phyloP scores from a whole-genome alignment of 139 green algal genomes.

The Desmodesmus armatus region DNA sequence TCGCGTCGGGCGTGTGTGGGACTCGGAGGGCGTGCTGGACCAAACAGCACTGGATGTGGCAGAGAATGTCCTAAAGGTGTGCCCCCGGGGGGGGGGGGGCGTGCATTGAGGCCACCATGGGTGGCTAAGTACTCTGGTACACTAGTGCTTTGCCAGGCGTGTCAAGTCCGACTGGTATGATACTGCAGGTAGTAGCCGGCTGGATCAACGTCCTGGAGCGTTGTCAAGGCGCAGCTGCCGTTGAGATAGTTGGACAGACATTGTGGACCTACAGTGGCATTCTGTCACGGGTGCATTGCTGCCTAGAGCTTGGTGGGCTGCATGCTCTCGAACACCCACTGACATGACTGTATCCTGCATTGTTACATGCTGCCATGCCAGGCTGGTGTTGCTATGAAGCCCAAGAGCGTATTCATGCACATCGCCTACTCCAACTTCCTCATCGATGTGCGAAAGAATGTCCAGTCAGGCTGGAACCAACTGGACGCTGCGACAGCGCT shows the following conservation, averaged over 20 bases:
- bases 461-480: conserved; percentile 46
- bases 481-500: conserved; percentile 58
- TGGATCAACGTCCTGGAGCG: too few relatives aligned
- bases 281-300: too few relatives aligned
- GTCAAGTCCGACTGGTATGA: too few relatives aligned
- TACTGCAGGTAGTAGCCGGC: too few relatives aligned
- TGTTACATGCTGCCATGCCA: background rate
- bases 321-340: background rate
- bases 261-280: too few relatives aligned
- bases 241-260: too few relatives aligned
- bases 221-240: too few relatives aligned
- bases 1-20: conserved; percentile 55
- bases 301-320: background rate
- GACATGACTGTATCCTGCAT: background rate
- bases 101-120: too few relatives aligned
- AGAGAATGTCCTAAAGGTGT: conserved; percentile 51
- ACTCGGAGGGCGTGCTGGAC: conserved; percentile 54
- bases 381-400: conserved; percentile 55
- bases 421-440: conserved; percentile 63
- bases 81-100: background rate
- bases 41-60: conserved; percentile 46
- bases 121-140: too few relatives aligned
- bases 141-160: too few relatives aligned
- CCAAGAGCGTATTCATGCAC: conserved; percentile 52
- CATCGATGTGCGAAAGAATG: conserved; percentile 49